phyloP scores from a whole-genome alignment of 345 rosid species.

The Bruguiera parviflora region DNA sequence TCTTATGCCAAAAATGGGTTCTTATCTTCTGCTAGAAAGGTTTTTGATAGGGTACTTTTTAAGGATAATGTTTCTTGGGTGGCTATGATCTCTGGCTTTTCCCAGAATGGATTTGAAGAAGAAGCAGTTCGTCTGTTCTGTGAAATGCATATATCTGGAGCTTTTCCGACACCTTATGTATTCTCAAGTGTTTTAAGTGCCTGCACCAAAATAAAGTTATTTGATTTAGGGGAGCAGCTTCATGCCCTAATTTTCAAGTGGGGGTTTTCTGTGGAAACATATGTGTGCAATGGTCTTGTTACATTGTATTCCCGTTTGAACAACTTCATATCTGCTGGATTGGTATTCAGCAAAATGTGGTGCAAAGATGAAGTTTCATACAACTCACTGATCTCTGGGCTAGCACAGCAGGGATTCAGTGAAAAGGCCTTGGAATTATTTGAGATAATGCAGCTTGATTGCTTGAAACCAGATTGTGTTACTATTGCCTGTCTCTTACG shows the following conservation, averaged over 20 bases:
- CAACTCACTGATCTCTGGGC: conserved; percentile 82
- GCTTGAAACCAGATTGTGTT: conserved; percentile 65
- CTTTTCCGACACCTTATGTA: conserved; percentile 63
- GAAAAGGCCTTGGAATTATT: conserved; percentile 63
- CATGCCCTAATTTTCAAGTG: conserved; percentile 64
- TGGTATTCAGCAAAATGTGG: conserved; percentile 57
- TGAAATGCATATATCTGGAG: conserved; percentile 52
- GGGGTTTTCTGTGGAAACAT: conserved; percentile 68
- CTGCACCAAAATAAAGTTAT: conserved; percentile 53
- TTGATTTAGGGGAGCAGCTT: conserved; percentile 61
- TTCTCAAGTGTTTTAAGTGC: conserved; percentile 84
- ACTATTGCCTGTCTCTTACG: conserved; percentile 75
- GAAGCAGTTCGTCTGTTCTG: conserved; percentile 58
- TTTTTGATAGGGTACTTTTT: conserved; percentile 47
- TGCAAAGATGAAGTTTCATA: conserved; percentile 68
- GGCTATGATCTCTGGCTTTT: conserved; percentile 72
- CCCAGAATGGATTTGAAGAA: conserved; percentile 56
- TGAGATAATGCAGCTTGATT: conserved; percentile 66
- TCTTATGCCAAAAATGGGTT: conserved; percentile 60
- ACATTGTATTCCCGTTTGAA: conserved; percentile 64
- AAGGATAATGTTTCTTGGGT: conserved; percentile 84
- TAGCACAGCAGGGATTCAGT: conserved; percentile 57
- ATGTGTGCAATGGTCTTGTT: conserved; percentile 79
- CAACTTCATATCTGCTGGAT: conserved; percentile 56
- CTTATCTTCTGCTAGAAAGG: conserved; percentile 43